Percentiles rank a stretch among this genome's conserved stretches.
Conservation (phyloP, 441 rosid genomes). For the Populus hybrid region DNA sequence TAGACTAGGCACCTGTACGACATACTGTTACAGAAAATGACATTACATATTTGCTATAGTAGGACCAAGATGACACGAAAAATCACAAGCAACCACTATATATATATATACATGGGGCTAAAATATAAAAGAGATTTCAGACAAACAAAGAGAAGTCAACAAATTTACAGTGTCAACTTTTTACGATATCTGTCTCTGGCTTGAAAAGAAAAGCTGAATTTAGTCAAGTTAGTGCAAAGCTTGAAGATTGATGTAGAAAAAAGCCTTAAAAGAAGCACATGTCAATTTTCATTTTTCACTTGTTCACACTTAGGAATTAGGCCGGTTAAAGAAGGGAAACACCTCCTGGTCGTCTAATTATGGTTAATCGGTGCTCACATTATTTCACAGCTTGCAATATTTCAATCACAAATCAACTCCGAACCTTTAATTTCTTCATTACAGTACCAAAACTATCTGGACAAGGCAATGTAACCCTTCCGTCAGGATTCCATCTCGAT, state of each 20-base stretch:
- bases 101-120: not conserved
- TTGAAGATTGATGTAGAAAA: constrained; percentile 2
- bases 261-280: not conserved
- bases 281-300: constrained; percentile 7
- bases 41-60: not conserved
- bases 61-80: not conserved
- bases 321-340: constrained; percentile 9
- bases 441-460: too few relatives aligned
- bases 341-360: not conserved
- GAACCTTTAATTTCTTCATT: too few relatives aligned
- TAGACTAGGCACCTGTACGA: constrained; percentile 20
- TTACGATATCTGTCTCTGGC: not conserved
- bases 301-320: constrained; percentile 33
- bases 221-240: too few relatives aligned
- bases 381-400: too few relatives aligned
- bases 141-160: constrained; percentile 10
- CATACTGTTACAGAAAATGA: constrained; percentile 25
- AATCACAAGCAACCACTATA: not conserved
- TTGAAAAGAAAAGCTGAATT: not conserved
- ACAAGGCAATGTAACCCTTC: too few relatives aligned
- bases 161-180: constrained; percentile 20
- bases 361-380: too few relatives aligned
- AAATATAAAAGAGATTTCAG: not conserved
- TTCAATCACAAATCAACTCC: too few relatives aligned
- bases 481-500: too few relatives aligned